A percentile compares a stretch with the other conserved stretches of the same genome.
These are phyloP conservation scores for Amylostereum chailletii DNA, from an alignment of 1,284 basidiomycete species.

Conservation along the genomic window DNA sequence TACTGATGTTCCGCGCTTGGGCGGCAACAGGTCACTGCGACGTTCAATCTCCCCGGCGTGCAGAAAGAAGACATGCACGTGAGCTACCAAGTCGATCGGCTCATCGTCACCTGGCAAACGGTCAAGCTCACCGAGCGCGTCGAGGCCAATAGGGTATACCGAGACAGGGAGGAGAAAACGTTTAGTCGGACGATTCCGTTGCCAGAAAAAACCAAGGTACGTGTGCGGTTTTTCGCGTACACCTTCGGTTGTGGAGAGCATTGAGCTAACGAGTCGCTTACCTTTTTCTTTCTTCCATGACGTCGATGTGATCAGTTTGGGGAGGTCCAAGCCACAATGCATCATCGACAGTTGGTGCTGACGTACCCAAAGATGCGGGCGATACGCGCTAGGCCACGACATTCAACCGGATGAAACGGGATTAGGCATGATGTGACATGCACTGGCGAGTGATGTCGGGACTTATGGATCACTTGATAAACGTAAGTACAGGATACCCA, in stretches of 20 bases:
- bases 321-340: slow-evolving; percentile 55
- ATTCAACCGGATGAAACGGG: not conserved
- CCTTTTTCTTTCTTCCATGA: slow-evolving; percentile 1
- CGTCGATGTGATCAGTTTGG: slow-evolving; percentile 38
- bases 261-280: slow-evolving; percentile 1
- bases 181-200: slow-evolving; percentile 38
- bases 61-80: slow-evolving; percentile 66
- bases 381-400: slow-evolving; percentile 9
- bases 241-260: not conserved
- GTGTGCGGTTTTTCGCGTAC: slow-evolving; percentile 5
- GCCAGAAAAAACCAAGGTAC: slow-evolving; percentile 39
- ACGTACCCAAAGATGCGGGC: slow-evolving; percentile 57
- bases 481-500: not conserved
- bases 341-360: slow-evolving; percentile 45
- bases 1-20: no score
- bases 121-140: slow-evolving; percentile 48
- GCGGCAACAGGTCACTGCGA: slow-evolving; percentile 26
- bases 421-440: not conserved
- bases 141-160: slow-evolving; percentile 47
- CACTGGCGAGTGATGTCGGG: not conserved
- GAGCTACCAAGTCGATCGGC: slow-evolving; percentile 50
- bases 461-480: not conserved
- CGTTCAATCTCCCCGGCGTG: slow-evolving; percentile 57
- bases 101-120: slow-evolving; percentile 62
- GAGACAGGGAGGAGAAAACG: slow-evolving; percentile 50